phyloP scores from a whole-genome alignment of 2,329 filamentous ascomycete genomes.

The Didymella sp. region DNA sequence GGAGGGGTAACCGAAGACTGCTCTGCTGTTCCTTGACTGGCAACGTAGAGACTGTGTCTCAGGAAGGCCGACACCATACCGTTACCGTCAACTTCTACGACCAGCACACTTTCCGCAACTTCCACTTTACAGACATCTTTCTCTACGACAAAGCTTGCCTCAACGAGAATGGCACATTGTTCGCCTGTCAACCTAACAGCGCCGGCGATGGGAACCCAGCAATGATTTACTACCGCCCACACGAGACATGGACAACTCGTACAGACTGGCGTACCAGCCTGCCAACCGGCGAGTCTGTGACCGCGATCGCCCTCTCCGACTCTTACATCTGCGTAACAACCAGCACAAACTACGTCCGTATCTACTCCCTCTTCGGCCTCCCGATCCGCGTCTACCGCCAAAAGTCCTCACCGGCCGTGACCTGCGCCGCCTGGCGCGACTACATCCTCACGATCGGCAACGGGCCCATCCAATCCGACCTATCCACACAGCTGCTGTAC shows the following conservation, averaged over 20 bases:
- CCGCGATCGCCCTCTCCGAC: slow-evolving; percentile 87
- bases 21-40: slow-evolving; percentile 92
- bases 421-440: slow-evolving; percentile 92
- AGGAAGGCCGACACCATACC: slow-evolving; percentile 85
- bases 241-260: slow-evolving; percentile 93
- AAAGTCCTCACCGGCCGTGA: slow-evolving; percentile 88
- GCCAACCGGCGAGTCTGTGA: slow-evolving; percentile 85
- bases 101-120: slow-evolving; percentile 87
- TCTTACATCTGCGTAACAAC: slow-evolving; percentile 92
- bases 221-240: slow-evolving; percentile 92
- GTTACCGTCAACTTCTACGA: slow-evolving; percentile 98
- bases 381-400: slow-evolving; percentile 89
- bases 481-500: slow-evolving; percentile 80
- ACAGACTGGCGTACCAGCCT: slow-evolving; percentile 88
- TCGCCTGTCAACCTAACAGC: slow-evolving; percentile 73
- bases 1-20: slow-evolving; percentile 93
- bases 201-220: slow-evolving; percentile 65
- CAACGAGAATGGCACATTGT: slow-evolving; percentile 81
- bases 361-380: slow-evolving; percentile 92
- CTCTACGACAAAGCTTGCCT: slow-evolving; percentile 96
- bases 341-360: slow-evolving; percentile 82
- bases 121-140: slow-evolving; percentile 97
- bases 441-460: slow-evolving; percentile 98
- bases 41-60: slow-evolving; percentile 96
- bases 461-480: slow-evolving; percentile 80